A percentile compares a stretch with the other conserved stretches of the same genome.
phyloP scores from a whole-genome alignment of 352 stramenopile species.

The Globisporangium nunn region DNA sequence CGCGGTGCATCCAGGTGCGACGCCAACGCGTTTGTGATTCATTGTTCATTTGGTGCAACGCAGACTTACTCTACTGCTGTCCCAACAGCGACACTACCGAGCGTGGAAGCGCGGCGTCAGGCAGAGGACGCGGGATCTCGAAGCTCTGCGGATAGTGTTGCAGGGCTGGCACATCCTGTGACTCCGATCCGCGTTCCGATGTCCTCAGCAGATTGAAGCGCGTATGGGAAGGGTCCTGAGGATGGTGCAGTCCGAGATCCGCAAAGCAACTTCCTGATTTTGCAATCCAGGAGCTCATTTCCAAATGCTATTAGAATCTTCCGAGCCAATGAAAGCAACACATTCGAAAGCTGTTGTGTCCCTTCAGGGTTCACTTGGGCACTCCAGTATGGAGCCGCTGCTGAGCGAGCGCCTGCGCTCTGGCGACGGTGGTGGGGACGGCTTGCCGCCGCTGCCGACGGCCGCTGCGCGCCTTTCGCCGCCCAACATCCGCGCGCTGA shows the following conservation, averaged over 20 bases:
- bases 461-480: constrained; percentile 27
- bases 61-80: no score
- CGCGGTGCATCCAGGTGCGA: constrained; percentile 33
- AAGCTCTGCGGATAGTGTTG: constrained; percentile 15
- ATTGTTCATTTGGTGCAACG: not conserved
- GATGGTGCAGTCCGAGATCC: no score
- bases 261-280: no score
- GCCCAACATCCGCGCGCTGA: constrained; percentile 78
- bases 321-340: not conserved
- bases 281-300: no score
- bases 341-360: not conserved
- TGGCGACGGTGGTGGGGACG: no score
- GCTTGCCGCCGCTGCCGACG: not conserved
- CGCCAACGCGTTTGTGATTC: not conserved
- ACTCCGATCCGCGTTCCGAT: no score
- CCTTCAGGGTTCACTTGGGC: not conserved
- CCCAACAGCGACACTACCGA: constrained; percentile 20
- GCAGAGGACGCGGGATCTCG: constrained; percentile 7
- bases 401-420: constrained; percentile 1
- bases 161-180: constrained; percentile 25
- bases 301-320: not conserved
- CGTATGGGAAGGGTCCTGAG: no score
- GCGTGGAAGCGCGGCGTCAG: constrained; percentile 18
- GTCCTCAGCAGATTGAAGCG: not conserved
- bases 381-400: not conserved